Conservation (phyloP, 2,329 filamentous ascomycete genomes). For the Phaeosphaeriaceae sp. region DNA sequence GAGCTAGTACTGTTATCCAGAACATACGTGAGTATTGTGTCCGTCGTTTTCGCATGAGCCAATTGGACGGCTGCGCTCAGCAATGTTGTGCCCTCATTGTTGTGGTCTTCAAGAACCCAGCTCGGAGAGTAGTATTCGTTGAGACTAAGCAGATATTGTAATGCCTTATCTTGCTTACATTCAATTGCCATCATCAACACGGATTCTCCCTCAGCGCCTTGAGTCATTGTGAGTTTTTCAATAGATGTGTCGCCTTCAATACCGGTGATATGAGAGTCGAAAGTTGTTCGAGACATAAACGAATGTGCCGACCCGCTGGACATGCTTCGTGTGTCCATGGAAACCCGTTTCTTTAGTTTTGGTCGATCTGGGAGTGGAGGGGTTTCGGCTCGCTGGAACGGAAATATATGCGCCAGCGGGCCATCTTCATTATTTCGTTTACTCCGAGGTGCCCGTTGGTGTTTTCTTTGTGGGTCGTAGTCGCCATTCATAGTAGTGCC, state of each 20-base stretch:
- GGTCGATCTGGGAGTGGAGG: slow-evolving; percentile 56
- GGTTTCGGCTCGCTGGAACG: slow-evolving; percentile 73
- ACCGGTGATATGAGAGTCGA: slow-evolving; percentile 66
- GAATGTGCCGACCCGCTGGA: slow-evolving; percentile 87
- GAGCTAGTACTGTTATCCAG: slow-evolving; percentile 61
- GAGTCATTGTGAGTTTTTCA: slow-evolving; percentile 75
- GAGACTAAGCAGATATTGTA: slow-evolving; percentile 80
- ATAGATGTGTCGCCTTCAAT: slow-evolving; percentile 88
- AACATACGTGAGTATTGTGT: slow-evolving; percentile 76
- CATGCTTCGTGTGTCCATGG: slow-evolving; percentile 87
- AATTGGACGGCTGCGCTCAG: slow-evolving; percentile 90
- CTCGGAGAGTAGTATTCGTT: slow-evolving; percentile 75
- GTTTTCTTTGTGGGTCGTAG: slow-evolving; percentile 24
- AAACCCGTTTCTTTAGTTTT: slow-evolving; percentile 75
- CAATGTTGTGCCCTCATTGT: slow-evolving; percentile 88
- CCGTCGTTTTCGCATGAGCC: slow-evolving; percentile 75
- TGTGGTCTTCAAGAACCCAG: slow-evolving; percentile 79
- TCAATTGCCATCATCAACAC: slow-evolving; percentile 66
- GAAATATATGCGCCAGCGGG: slow-evolving; percentile 82
- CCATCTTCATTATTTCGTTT: slow-evolving; percentile 39
- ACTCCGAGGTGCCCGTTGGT: slow-evolving; percentile 25
- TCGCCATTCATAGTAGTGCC: slow-evolving; percentile 42
- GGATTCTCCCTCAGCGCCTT: slow-evolving; percentile 76
- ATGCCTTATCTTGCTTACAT: slow-evolving; percentile 69
- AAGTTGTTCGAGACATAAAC: slow-evolving; percentile 79